Conservation (phyloP, 345 rosid genomes). For the Eucalyptus erythrocorys region DNA sequence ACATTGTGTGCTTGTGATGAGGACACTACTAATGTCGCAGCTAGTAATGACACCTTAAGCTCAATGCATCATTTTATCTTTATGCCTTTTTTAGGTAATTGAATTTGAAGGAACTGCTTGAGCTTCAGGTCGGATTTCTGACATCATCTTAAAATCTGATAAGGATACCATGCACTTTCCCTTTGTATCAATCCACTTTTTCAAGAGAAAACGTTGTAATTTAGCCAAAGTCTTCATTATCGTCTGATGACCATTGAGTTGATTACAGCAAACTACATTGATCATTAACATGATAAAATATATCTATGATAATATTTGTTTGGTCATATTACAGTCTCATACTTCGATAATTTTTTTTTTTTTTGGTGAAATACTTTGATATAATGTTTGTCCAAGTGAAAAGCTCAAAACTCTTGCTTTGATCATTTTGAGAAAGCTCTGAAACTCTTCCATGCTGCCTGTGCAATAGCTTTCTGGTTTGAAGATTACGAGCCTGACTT, state of each 20-base stretch:
- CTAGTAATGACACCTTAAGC: not conserved
- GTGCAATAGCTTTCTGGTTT: constrained; percentile 4
- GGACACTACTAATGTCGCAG: not conserved
- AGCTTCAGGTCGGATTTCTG: not conserved
- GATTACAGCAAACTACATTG: not conserved
- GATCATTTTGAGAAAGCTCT: constrained; percentile 12
- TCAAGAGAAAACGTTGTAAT: not conserved
- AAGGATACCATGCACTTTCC: not conserved
- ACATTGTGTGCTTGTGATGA: not conserved
- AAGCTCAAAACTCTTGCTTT: constrained; percentile 1
- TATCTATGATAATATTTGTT: not conserved
- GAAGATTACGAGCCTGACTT: not conserved
- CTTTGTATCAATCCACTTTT: not conserved
- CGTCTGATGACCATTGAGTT: not conserved
- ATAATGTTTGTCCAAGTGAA: not conserved
- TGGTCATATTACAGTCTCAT: not conserved
- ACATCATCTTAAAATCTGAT: not conserved
- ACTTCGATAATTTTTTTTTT: not conserved
- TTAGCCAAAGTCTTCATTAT: not conserved
- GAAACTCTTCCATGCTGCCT: constrained; percentile 5
- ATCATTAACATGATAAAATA: not conserved
- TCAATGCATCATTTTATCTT: not conserved
- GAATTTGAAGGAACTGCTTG: not conserved
- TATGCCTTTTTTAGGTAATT: not conserved
- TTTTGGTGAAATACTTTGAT: too few species aligned